A percentile compares a stretch with the other conserved stretches of the same genome.
These are phyloP conservation scores for Cicer chorassanicum DNA, from an alignment of 306 rosid species.

Conservation along the genomic window DNA sequence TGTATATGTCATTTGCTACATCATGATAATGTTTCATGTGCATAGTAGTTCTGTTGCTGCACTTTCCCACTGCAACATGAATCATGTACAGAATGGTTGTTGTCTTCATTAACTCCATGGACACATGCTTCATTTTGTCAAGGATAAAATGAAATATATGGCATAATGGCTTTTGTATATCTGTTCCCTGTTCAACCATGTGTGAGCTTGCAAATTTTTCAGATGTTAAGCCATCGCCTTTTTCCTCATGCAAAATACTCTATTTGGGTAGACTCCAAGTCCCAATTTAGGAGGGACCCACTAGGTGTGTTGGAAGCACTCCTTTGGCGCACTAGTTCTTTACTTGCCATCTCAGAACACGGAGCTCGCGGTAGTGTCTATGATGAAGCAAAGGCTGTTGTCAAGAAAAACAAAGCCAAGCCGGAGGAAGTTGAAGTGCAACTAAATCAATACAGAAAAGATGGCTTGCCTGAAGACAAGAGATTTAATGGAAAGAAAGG, in stretches of 20 bases:
- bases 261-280: slow-evolving; percentile 96
- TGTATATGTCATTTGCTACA: neutral
- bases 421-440: slow-evolving; percentile 96
- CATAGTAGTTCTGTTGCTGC: slow-evolving; percentile 14
- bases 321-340: slow-evolving; percentile 81
- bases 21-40: slow-evolving; percentile 25
- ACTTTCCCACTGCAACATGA: slow-evolving; percentile 3
- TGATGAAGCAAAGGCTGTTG: slow-evolving; percentile 96
- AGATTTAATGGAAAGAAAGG: slow-evolving; percentile 94
- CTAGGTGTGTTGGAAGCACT: slow-evolving; percentile 90
- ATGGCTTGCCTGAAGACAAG: slow-evolving; percentile 84
- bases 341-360: slow-evolving; percentile 91
- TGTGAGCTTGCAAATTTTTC: slow-evolving; percentile 47
- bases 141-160: slow-evolving; percentile 16
- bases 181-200: slow-evolving; percentile 29
- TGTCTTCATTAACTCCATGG: slow-evolving; percentile 24
- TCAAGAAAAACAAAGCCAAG: slow-evolving; percentile 91
- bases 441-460: slow-evolving; percentile 71
- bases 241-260: slow-evolving; percentile 92
- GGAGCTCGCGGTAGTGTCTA: slow-evolving; percentile 97
- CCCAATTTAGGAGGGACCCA: slow-evolving; percentile 97
- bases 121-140: slow-evolving; percentile 13
- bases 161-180: slow-evolving; percentile 1
- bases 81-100: slow-evolving; percentile 16
- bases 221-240: slow-evolving; percentile 95